Base-by-base conservation (phyloP, 2,329 filamentous ascomycete species). In the Penicillium sp. region DNA sequence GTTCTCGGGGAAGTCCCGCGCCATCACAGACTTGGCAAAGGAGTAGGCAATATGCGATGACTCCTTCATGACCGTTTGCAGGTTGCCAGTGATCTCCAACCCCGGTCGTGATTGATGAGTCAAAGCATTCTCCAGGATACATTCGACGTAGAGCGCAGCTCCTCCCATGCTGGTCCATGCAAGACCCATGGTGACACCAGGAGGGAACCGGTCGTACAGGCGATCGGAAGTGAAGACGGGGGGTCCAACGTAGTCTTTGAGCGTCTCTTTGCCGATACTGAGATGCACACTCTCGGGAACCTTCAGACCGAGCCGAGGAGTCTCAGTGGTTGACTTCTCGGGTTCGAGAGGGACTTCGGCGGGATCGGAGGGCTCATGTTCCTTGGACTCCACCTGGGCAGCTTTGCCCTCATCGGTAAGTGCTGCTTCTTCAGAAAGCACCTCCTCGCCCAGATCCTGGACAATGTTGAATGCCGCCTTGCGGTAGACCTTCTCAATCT, bases 141-240 rank as follows among this genome's bases (percentile, higher is more conserved):
- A 93, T 67, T 98, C 92, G 41, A 98, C 86, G 65, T 98, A 98
- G 62, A 98, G 81, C 35, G 92, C 92, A 3, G 92, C 87, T 42
- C 92, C 92, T 44, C 92, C 92, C 78, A 98, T 87, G 59, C 88
- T 86, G 6, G 93, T 98, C 92, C 92, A 98, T 6, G 92, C 92
- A 35, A 98, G 77, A 49, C 92, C 92, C 92, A 98, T 96, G 14
- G 89, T 85, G 11, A 98, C 92, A 65, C 92, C 92, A 2, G 92
- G 79, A 3, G 93, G 92, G 42, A 88, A 95, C 32, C 81, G 79
- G 55, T 98, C 92, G 71, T 96, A 98, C 10, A 98, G 75, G 37
- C 93, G 81, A 65, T 98, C 92, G 3, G 92, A 87, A 0, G 88
- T 98, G 69, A 95, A 98, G 37, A 96, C 79, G 1, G 92, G 89